phyloP scores from a whole-genome alignment of 441 rosid genomes.

The Corymbia citriodora region DNA sequence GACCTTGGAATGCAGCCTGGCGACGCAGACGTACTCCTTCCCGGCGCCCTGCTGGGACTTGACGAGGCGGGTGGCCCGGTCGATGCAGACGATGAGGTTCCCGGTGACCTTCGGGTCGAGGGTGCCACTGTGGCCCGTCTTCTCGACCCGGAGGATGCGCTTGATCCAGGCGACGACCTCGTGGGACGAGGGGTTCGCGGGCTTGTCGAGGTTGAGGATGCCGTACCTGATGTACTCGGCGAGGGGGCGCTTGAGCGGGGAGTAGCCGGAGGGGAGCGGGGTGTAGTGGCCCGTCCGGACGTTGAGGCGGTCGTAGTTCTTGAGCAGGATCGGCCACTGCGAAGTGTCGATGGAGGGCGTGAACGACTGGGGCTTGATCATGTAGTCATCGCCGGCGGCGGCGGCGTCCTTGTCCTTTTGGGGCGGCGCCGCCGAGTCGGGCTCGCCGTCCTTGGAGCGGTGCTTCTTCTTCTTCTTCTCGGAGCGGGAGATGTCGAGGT shows the following conservation, averaged over 20 bases:
- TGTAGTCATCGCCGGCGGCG: constrained; percentile 23
- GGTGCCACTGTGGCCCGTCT: constrained; percentile 90
- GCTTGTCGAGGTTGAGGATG: constrained; percentile 76
- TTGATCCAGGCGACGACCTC: constrained; percentile 98
- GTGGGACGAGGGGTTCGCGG: constrained; percentile 87
- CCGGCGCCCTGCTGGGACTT: constrained; percentile 96
- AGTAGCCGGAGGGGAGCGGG: constrained; percentile 66
- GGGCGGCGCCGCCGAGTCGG: background rate
- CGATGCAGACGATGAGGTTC: constrained; percentile 82
- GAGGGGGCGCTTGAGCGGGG: constrained; percentile 85
- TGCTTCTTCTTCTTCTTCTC: constrained; percentile 70
- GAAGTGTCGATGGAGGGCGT: constrained; percentile 81
- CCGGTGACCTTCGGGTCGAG: constrained; percentile 93
- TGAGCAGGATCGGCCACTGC: constrained; percentile 85
- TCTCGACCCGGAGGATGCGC: constrained; percentile 72
- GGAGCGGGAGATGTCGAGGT: constrained; percentile 45
- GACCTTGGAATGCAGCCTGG: constrained; percentile 73
- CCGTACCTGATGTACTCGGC: constrained; percentile 76
- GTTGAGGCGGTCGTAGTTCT: constrained; percentile 87
- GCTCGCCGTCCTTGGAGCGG: background rate
- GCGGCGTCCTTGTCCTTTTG: background rate
- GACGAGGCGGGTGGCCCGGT: constrained; percentile 87
- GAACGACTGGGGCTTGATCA: constrained; percentile 75
- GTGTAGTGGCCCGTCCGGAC: constrained; percentile 97
- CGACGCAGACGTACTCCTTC: constrained; percentile 92